Evolutionary conservation across 192 early-diverging fungal species (phyloP), one percentile per base, ranked within the genome.

Genomic region (Diversispora eburnea): DNA sequence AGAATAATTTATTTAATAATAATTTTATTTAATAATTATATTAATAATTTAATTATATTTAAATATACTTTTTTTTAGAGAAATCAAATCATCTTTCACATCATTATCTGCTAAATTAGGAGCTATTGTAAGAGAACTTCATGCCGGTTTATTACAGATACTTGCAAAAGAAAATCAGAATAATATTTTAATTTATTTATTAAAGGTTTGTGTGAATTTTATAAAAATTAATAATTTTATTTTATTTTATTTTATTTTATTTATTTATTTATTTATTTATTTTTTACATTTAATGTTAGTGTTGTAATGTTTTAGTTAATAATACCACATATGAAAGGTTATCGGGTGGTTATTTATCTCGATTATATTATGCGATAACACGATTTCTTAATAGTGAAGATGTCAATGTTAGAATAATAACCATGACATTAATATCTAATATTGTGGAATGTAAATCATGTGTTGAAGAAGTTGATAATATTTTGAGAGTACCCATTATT

Each of bases 41-140:
- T 12, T 22, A 49, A 42, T 52, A 42, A 73, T 49, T 19, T 73
- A 17, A 10, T 33, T 73, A n/a, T n/a, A n/a, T 45, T 8, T 52
- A 19, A n/a, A n/a, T n/a, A n/a, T n/a, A n/a, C n/a, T n/a, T n/a
- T 15, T 7, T 43, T 39, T 17, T 20, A 77, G 76, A 47, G 73
- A 77, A 4, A 62, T 48, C 20, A 84, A 84, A 59, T 76, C 80
- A 45, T 84, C 83, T n/a, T 84, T 84, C 51, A 84, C 78, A 12
- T 80, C 83, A 2, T 43, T 84, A 12, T 82, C 83, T 5, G 78
- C 78, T 17, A 79, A 78, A 43, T 54, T 84, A 49, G 83, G 78
- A 19, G 75, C 68, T 0, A 77, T 80, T 19, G 65, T 79, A 46
- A 73, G 72, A 17, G 78, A 84, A 61, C 20, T 81, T 12, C 83